Base-by-base conservation (phyloP, 1,284 basidiomycete species). In the Sporisorium sorghi region DNA sequence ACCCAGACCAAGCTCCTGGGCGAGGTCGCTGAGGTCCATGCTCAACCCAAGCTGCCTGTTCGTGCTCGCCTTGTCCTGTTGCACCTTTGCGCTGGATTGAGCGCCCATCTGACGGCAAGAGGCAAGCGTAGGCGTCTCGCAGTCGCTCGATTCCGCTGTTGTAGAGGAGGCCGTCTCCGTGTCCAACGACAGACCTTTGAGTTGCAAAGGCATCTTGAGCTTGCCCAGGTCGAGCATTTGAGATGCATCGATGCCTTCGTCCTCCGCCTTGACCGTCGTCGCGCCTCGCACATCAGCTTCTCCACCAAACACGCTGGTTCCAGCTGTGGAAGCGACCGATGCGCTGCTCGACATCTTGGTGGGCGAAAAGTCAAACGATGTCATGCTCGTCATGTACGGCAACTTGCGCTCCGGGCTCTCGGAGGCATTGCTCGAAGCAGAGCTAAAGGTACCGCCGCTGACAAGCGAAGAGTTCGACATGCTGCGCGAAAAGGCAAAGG, bases 11-110 rank as follows among this genome's bases (percentile, higher is more conserved):
- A 76, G 73, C 54, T 76, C 69, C 24, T 68, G 69, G 19, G 73
- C 73, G 12, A 75, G 73, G 19, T 75, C 73, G 24, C 61, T 68
- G 28, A 75, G 68, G 30, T 75, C 73, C 73, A 76, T 76, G 56
- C 70, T 71, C 7, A 76, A 55, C 9, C 59, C 69, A 8, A 76
- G 69, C 56, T 70, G 71, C 39, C 58, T 51, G 51, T 58, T 58
- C 6, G 54, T 39, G 37, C n/a, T 40, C 2, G 42, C 37, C 46
- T 53, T 59, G 14, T 53, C 58, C 50, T 51, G 51, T 15, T 51
- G 51, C 11, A 19, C 19, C 52, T 55, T 42, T 12, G 37, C 37
- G 5, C 30, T 24, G 33, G 55, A 37, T 5, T 40, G 35, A 21
- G 49, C 51, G 28, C 60, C 43, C 68, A 73, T 66, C 48, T 77